Evolutionary conservation across 208 protist species (phyloP).

Genomic region (Strigomonas culicis): DNA sequence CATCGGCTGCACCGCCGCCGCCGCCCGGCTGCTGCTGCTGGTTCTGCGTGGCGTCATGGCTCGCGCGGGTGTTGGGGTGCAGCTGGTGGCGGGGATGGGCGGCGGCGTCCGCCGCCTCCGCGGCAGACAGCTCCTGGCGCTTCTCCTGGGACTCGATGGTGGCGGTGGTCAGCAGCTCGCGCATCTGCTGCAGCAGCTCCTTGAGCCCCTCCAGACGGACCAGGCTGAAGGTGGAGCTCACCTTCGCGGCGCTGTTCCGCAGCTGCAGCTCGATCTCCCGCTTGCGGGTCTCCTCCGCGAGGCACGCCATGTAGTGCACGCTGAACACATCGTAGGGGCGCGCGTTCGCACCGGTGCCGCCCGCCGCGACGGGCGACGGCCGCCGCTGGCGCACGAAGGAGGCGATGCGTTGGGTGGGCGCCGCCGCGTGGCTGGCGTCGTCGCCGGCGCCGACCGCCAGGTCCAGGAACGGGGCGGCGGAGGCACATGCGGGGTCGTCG

Average conservation of each 20-base stretch:
- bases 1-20: not conserved
- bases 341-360: too few species aligned
- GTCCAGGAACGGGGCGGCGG: not conserved
- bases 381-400: not conserved
- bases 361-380: too few species aligned
- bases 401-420: not conserved
- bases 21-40: not conserved
- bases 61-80: not conserved
- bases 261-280: slow-evolving; percentile 50
- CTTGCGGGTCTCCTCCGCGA: slow-evolving; percentile 44
- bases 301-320: slow-evolving; percentile 46
- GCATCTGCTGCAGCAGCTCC: slow-evolving; percentile 42
- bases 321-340: slow-evolving; percentile 27
- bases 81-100: too few species aligned
- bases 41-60: not conserved
- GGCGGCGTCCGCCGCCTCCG: slow-evolving; percentile 3
- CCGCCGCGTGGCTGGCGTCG: not conserved
- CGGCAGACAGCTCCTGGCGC: slow-evolving; percentile 1
- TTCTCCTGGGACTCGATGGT: slow-evolving; percentile 45
- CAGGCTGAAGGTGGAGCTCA: slow-evolving; percentile 49
- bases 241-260: slow-evolving; percentile 44
- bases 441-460: not conserved
- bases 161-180: slow-evolving; percentile 43
- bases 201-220: slow-evolving; percentile 60
- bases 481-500: not conserved